These are phyloP conservation scores for Viridothelium virens DNA, from an alignment of 495 filamentous ascomycete genomes.

Conservation along the genomic window DNA sequence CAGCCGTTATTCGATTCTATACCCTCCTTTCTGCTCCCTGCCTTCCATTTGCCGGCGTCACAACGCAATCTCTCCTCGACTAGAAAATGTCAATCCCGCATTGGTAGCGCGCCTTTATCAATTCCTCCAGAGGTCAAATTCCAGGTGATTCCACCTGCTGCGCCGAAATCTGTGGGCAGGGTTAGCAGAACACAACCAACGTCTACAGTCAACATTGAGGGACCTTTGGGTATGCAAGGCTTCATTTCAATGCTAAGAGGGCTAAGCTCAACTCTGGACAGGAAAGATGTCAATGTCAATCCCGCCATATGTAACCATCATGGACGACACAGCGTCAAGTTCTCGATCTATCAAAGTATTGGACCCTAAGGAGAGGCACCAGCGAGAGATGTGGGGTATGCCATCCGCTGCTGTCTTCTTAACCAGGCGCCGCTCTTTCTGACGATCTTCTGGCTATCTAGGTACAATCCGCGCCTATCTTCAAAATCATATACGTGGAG, in stretches of 20 bases:
- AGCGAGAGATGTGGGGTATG: slow-evolving; percentile 97
- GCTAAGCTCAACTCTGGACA: slow-evolving; percentile 24
- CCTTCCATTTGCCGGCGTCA: slow-evolving; percentile 46
- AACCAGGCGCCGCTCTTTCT: slow-evolving; percentile 10
- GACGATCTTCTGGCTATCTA: slow-evolving; percentile 33
- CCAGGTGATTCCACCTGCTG: slow-evolving; percentile 48
- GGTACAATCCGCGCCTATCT: slow-evolving; percentile 85
- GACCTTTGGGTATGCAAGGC: slow-evolving; percentile 57
- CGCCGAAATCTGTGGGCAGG: slow-evolving; percentile 38
- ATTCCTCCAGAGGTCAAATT: slow-evolving; percentile 78
- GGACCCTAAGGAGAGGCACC: slow-evolving; percentile 55
- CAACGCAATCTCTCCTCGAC: slow-evolving; percentile 64
- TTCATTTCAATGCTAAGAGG: background rate
- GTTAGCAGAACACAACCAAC: slow-evolving; percentile 48
- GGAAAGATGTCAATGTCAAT: slow-evolving; percentile 65
- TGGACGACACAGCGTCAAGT: slow-evolving; percentile 50
- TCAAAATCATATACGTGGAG: slow-evolving; percentile 80
- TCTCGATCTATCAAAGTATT: slow-evolving; percentile 60
- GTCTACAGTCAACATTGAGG: slow-evolving; percentile 59
- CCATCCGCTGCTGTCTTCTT: slow-evolving; percentile 15
- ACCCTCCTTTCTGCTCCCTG: slow-evolving; percentile 67
- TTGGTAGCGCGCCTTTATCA: slow-evolving; percentile 72
- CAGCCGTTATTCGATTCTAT: slow-evolving; percentile 38
- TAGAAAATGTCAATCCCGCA: slow-evolving; percentile 59
- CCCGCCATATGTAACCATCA: slow-evolving; percentile 64